A percentile compares a stretch with the other conserved stretches of the same genome.
phyloP scores from a whole-genome alignment of 2,329 filamentous ascomycete species.

The Cucurbitaria berberidis region DNA sequence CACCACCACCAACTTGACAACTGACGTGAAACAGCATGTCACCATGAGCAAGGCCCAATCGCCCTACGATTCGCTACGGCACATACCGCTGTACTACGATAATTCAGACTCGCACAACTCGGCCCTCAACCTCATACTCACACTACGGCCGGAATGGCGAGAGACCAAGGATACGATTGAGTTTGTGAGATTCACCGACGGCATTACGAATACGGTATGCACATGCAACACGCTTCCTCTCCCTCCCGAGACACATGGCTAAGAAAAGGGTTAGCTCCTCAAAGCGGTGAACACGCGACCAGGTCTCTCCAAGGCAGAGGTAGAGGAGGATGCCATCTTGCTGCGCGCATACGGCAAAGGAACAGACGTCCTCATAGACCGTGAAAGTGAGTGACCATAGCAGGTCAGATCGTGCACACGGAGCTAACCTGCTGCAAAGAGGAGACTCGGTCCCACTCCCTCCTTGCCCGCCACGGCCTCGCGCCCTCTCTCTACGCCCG shows the following conservation, averaged over 20 bases:
- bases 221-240: neutral
- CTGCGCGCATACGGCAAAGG: conserved; percentile 93
- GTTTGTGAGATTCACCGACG: conserved; percentile 92
- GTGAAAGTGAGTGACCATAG: conserved; percentile 71
- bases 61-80: conserved; percentile 47
- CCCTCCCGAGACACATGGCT: conserved; percentile 8
- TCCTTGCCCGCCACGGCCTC: conserved; percentile 81
- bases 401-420: conserved; percentile 3
- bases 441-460: conserved; percentile 74
- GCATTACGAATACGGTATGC: conserved; percentile 91
- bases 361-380: conserved; percentile 94
- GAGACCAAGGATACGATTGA: conserved; percentile 75
- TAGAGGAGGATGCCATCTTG: conserved; percentile 84
- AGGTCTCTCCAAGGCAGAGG: conserved; percentile 74
- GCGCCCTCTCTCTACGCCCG: conserved; percentile 87
- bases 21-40: conserved; percentile 16
- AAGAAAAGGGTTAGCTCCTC: conserved; percentile 57
- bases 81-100: conserved; percentile 80
- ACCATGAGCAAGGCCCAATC: conserved; percentile 36
- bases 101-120: conserved; percentile 77
- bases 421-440: conserved; percentile 50
- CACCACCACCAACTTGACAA: neutral
- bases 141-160: conserved; percentile 84
- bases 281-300: conserved; percentile 75
- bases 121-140: conserved; percentile 77